Base-by-base conservation (phyloP, 2,329 filamentous ascomycete genomes). In the Tolypocladium amazonense region DNA sequence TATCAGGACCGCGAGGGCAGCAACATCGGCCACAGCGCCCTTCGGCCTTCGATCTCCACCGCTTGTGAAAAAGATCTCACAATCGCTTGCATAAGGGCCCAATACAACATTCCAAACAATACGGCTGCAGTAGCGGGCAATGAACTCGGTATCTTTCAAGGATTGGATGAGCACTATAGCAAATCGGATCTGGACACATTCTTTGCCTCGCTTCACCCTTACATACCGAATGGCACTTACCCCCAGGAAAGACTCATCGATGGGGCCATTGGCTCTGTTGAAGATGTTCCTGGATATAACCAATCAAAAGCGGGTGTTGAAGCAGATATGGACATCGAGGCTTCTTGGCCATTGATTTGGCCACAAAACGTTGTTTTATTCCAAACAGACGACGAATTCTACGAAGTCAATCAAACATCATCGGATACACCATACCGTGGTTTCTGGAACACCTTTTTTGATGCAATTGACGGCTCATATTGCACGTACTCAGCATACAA, bases 381-480 rank as follows among this genome's bases (percentile, higher is more conserved):
- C 75, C 41, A 43, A 43, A 43, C 41, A n/a, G 20, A 43, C 20
- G 41, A 43, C 41, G 20, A n/a, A 8, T 43, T 43, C 41, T 39
- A 39, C 38, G 38, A 78, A 64, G 75, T 75, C 0, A 79, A 81
- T 57, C 79, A 79, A 66, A 66, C 71, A 2, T 54, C 45, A 18
- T 25, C 56, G 39, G 39, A 69, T 65, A 30, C 68, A 67, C 54
- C 69, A 59, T 39, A 65, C 67, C 65, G 59, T 62, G 76, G 54
- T 69, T 76, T 67, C 33, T 58, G 61, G 33, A 79, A 79, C 66
- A 79, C 76, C 38, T 79, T 82, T 66, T 73, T 79, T 52, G 79
- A 81, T 59, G 80, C 79, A 37, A 73, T 82, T 47, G 79, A 82
- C 63, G 79, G 78, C 4, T 76, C 75, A 56, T 83, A 82, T 69